Percentiles rank a stretch among this genome's conserved stretches.
Conservation (phyloP, 768 basidiomycete species). For the Crucibulum laeve region DNA sequence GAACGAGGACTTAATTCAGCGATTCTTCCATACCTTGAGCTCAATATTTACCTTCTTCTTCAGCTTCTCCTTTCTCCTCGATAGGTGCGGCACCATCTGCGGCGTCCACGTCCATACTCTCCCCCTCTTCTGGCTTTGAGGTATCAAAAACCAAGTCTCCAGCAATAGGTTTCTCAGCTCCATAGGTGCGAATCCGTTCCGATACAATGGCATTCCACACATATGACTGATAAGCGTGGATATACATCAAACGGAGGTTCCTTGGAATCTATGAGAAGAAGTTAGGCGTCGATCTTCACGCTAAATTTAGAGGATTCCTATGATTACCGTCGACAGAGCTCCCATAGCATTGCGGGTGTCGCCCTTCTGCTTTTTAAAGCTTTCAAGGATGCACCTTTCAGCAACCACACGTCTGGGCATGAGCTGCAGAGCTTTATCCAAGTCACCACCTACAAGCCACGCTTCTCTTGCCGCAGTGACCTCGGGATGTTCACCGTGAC, state of each 20-base stretch:
- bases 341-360: conserved; percentile 84
- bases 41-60: conserved; percentile 20
- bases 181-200: conserved; percentile 80
- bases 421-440: conserved; percentile 74
- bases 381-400: conserved; percentile 89
- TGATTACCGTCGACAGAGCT: conserved; percentile 73
- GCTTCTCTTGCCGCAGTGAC: conserved; percentile 79
- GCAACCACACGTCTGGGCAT: conserved; percentile 93
- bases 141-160: conserved; percentile 91
- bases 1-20: neutral
- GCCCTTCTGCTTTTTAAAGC: conserved; percentile 75
- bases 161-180: conserved; percentile 66
- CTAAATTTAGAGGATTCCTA: neutral
- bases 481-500: conserved; percentile 92
- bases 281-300: neutral
- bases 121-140: conserved; percentile 25
- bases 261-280: conserved; percentile 73
- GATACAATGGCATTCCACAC: conserved; percentile 98
- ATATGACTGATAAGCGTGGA: conserved; percentile 98
- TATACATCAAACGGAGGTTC: conserved; percentile 94
- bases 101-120: conserved; percentile 25
- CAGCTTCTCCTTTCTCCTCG: conserved; percentile 23
- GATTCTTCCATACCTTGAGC: neutral
- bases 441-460: conserved; percentile 81
- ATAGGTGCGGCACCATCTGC: conserved; percentile 26